These are phyloP conservation scores for Apiosordaria backusii DNA, from an alignment of 495 filamentous ascomycete genomes.

Conservation along the genomic window DNA sequence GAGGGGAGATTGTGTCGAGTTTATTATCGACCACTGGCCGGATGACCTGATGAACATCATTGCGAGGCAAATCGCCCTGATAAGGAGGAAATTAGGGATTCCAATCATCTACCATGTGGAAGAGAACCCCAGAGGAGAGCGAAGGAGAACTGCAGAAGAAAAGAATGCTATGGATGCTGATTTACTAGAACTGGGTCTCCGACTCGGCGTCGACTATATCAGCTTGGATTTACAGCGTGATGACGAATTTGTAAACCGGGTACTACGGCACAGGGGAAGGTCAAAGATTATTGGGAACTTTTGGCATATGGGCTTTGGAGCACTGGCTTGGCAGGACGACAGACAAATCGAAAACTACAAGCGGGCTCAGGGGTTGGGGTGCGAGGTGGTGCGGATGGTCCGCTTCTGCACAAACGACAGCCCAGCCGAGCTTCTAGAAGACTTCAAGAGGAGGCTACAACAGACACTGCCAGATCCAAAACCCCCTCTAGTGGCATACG, in stretches of 20 bases:
- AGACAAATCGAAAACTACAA: conserved; percentile 53
- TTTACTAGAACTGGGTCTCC: conserved; percentile 63
- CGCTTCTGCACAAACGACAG: conserved; percentile 57
- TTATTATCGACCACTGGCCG: conserved; percentile 64
- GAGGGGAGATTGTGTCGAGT: conserved; percentile 67
- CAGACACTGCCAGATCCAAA: conserved; percentile 51
- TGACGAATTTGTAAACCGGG: conserved; percentile 46
- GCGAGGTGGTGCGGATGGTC: conserved; percentile 65
- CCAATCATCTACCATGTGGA: conserved; percentile 70
- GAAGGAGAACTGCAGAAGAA: conserved; percentile 32
- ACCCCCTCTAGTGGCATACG: conserved; percentile 66
- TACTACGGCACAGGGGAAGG: conserved; percentile 57
- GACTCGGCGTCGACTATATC: conserved; percentile 71
- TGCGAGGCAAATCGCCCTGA: conserved; percentile 54
- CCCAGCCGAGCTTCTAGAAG: conserved; percentile 55
- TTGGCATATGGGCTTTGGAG: conserved; percentile 47
- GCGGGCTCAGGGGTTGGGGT: conserved; percentile 59
- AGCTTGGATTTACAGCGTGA: conserved; percentile 61
- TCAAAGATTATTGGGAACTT: conserved; percentile 74
- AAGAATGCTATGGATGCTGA: conserved; percentile 54
- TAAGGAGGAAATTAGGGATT: conserved; percentile 60
- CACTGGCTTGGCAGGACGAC: conserved; percentile 60
- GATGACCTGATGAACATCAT: conserved; percentile 48
- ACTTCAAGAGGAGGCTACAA: conserved; percentile 48
- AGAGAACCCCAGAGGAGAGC: conserved; percentile 46